Conservation (phyloP, 768 basidiomycete species). For the Cyathus striatus region DNA sequence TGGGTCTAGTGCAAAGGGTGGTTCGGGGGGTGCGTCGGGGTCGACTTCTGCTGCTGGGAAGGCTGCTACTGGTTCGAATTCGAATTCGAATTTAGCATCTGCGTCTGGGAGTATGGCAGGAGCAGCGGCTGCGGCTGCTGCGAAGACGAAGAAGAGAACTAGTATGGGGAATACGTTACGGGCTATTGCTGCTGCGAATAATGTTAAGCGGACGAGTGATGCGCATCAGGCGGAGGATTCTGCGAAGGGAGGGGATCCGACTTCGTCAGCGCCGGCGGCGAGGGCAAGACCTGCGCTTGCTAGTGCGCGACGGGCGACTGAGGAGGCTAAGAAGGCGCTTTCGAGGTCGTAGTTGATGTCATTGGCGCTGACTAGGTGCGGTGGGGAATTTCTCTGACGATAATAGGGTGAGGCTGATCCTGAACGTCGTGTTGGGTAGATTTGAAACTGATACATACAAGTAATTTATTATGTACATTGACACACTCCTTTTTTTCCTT, state of each 20-base stretch:
- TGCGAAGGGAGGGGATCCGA: neutral
- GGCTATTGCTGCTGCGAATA: constrained; percentile 57
- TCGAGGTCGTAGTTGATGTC: constrained; percentile 20
- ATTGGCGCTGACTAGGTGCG: no score
- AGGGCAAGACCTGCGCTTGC: constrained; percentile 34
- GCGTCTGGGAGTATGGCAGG: neutral
- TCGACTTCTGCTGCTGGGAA: constrained; percentile 2
- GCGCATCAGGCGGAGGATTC: constrained; percentile 3
- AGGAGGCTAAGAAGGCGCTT: constrained; percentile 47
- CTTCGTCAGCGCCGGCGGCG: constrained; percentile 9
- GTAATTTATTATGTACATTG: no score
- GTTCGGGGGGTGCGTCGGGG: constrained; percentile 2
- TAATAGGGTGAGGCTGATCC: no score
- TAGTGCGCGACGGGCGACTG: constrained; percentile 42
- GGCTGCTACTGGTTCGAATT: constrained; percentile 3
- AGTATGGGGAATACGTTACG: constrained; percentile 53
- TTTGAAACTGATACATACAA: no score
- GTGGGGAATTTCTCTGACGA: no score
- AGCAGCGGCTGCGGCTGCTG: neutral
- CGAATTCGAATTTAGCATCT: neutral
- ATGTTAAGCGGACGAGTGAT: constrained; percentile 22
- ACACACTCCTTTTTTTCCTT: no score
- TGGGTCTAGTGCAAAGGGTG: no score
- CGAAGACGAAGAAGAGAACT: constrained; percentile 31
- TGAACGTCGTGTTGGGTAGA: no score